Evolutionary conservation across 2,329 filamentous ascomycete genomes (phyloP), one percentile per base, ranked within the genome.

Genomic region (Myriosclerotinia curreyana): DNA sequence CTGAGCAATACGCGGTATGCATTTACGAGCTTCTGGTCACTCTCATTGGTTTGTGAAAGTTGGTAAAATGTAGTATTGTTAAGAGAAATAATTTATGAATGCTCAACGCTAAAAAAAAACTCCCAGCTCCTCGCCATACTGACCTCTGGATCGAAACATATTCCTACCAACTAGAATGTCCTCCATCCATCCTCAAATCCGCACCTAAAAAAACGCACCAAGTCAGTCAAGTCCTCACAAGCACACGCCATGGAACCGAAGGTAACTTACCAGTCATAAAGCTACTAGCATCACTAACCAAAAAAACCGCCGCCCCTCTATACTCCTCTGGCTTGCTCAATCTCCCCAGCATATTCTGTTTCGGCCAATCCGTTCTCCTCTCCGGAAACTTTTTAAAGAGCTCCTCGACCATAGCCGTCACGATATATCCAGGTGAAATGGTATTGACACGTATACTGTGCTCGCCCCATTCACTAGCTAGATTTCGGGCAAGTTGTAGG

Each of bases 261-360:
- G 2, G 7, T 7, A n/a, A 52, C 66, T 44, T 59, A 63, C 85
- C 87, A 0, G 87, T 90, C 86, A 90, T 89, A 72, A 87, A 90
- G 65, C 83, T 83, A 74, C 85, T 88, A 2, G 86, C 86, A 70
- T 88, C 84, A 69, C 84, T 87, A 28, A 89, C 77, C 69, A 89
- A 78, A 73, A 89, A 90, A 12, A 88, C 82, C 3, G 86, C 87
- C 1, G 88, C 86, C 5, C 88, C 88, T 56, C 87, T 83, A 75
- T 89, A 91, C 75, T 92, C 89, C 56, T 86, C 79, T 0, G 89
- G 88, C 28, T 77, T 77, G 72, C 87, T 89, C 66, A 92, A 79
- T 42, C 86, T 82, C 36, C 83, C 86, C 61, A 96, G 80, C 91
- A 96, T 95, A 77, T 96, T 96, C 77, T 94, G 87, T 71, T 83